Percentiles rank a stretch among this genome's conserved stretches.
phyloP scores from a whole-genome alignment of 441 rosid genomes.

The Hura crepitans region DNA sequence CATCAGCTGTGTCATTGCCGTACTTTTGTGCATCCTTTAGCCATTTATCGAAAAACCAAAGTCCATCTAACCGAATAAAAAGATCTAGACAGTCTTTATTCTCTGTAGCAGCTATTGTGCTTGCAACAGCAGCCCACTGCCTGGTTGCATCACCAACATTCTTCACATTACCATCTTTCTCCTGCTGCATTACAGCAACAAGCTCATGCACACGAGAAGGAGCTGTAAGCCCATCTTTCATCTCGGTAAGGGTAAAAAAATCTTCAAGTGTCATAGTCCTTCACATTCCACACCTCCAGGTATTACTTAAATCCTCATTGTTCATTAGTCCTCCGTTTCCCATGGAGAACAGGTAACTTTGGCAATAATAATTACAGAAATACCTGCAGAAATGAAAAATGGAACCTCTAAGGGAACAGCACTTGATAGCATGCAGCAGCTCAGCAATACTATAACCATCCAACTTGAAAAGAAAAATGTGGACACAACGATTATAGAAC shows the following conservation, averaged over 20 bases:
- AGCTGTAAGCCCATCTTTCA: slow-evolving; percentile 82
- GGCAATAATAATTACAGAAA: slow-evolving; percentile 20
- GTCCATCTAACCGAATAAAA: slow-evolving; percentile 84
- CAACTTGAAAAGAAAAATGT: neutral
- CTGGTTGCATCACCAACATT: slow-evolving; percentile 69
- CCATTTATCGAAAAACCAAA: slow-evolving; percentile 71
- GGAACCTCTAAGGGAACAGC: slow-evolving; percentile 24
- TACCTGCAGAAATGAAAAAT: slow-evolving; percentile 34
- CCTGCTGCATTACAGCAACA: slow-evolving; percentile 65
- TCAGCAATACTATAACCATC: neutral
- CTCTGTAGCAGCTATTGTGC: slow-evolving; percentile 76
- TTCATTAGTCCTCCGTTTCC: slow-evolving; percentile 27
- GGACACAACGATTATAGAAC: slow-evolving; percentile 11
- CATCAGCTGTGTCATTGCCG: slow-evolving; percentile 44
- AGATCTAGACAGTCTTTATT: slow-evolving; percentile 87
- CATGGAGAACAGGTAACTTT: slow-evolving; percentile 31
- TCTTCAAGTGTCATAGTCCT: slow-evolving; percentile 85
- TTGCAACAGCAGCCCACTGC: slow-evolving; percentile 91
- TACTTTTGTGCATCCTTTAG: slow-evolving; percentile 56
- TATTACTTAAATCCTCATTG: slow-evolving; percentile 26
- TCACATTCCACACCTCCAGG: slow-evolving; percentile 47
- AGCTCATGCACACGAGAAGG: slow-evolving; percentile 82
- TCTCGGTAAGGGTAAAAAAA: slow-evolving; percentile 83
- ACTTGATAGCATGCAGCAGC: neutral
- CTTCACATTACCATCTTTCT: slow-evolving; percentile 57